These are phyloP conservation scores for Huntiella abstrusa DNA, from an alignment of 2,329 filamentous ascomycete species.

Conservation along the genomic window DNA sequence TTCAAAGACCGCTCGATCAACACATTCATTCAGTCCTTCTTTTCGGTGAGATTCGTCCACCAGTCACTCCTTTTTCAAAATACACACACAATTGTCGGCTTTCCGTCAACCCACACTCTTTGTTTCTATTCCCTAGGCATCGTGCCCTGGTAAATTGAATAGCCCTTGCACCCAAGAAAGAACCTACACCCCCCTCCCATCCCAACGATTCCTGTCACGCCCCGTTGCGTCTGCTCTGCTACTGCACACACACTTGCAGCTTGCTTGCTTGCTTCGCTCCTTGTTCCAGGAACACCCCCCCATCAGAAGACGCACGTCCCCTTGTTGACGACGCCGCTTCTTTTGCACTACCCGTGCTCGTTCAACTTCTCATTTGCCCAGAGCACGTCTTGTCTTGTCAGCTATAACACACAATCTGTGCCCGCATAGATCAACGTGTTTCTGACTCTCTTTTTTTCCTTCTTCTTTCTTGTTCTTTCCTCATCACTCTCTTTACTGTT, in stretches of 20 bases:
- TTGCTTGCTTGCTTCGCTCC: background rate
- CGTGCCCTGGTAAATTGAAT: background rate
- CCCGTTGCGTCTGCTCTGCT: background rate
- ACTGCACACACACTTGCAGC: background rate
- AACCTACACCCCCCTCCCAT: background rate
- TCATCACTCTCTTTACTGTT: background rate
- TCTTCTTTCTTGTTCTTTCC: conserved; percentile 2
- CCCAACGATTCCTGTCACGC: background rate
- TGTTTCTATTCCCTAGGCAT: background rate
- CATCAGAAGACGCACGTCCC: conserved; percentile 3
- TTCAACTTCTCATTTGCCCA: conserved; percentile 1
- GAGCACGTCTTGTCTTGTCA: background rate
- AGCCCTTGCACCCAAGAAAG: background rate
- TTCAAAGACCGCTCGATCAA: background rate
- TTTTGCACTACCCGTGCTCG: background rate
- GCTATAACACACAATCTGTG: conserved; percentile 4
- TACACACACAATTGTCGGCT: no score
- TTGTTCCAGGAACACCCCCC: background rate
- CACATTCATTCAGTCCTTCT: background rate
- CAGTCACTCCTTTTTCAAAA: background rate
- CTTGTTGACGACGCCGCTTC: conserved; percentile 5
- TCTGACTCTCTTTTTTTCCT: background rate
- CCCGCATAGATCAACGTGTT: background rate
- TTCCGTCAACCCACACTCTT: background rate
- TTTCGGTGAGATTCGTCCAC: conserved; percentile 1